Base-by-base conservation (phyloP, 2,329 filamentous ascomycete species). In the Akanthomyces lecanii region DNA sequence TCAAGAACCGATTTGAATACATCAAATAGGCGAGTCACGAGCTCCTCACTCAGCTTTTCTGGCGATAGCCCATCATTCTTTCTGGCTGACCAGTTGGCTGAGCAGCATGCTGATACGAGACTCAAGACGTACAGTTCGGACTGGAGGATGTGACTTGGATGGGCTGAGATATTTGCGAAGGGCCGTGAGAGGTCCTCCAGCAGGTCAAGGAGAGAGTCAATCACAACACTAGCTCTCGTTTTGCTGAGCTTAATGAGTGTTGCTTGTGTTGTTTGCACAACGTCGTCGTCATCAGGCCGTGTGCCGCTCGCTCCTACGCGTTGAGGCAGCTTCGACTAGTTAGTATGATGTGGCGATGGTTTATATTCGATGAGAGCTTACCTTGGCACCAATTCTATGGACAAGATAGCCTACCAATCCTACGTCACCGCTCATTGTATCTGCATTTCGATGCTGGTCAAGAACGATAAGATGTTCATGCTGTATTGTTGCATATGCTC, bases 51-150 rank as follows among this genome's bases (percentile, higher is more conserved):
- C 28, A 88, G 73, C 1, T 77, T 69, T 36, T 65, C 63, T 5
- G 64, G 53, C 1, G 45, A 38, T 12, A 59, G 33, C 5, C 36
- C 63, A 3, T 65, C 64, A 12, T 54, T 45, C 21, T 66, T 65
- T 33, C 63, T 70, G 45, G 76, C 74, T 33, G 80, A 75, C 85
- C 86, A 89, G 70, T 87, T 81, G 60, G 82, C 81, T 57, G 81
- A 80, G 67, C 85, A 89, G 70, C 87, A 89, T 69, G 89, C 86
- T 70, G 86, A 84, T 42, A 86, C 79, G 48, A 89, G 76, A 54
- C 83, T 80, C 56, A 89, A 73, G n/a, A 89, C 76, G 68, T 87
- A 89, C 54, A 86, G 76, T 71, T 89, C 86, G 21, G 87, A 89
- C 53, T 85, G 79, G 38, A 89, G 75, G 58, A 89, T 79, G 69